These are phyloP conservation scores for Neurospora sp. DNA, from an alignment of 495 filamentous ascomycete genomes.

Conservation along the genomic window DNA sequence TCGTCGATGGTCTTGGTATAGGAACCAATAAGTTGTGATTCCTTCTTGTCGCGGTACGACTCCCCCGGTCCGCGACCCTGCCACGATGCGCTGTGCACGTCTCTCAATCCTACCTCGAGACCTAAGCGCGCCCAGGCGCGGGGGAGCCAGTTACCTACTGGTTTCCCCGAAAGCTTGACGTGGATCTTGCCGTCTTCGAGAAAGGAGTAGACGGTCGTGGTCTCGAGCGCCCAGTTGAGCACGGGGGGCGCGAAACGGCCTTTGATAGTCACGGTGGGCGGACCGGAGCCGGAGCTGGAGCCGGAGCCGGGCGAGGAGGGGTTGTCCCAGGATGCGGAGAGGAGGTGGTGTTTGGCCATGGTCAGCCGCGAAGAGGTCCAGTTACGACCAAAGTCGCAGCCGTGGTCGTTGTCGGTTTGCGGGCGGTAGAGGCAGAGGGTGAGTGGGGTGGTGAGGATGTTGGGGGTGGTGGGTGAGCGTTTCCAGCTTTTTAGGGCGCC, in stretches of 20 bases:
- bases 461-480: conserved; percentile 9
- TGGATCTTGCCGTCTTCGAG: conserved; percentile 25
- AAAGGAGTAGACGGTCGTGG: conserved; percentile 45
- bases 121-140: conserved; percentile 51
- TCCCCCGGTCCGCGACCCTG: conserved; percentile 57
- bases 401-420: conserved; percentile 56
- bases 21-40: too few species aligned
- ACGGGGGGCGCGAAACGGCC: conserved; percentile 48
- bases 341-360: conserved; percentile 35
- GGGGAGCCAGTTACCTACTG: conserved; percentile 34
- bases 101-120: conserved; percentile 36
- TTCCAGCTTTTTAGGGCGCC: conserved; percentile 32
- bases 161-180: conserved; percentile 8
- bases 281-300: background rate
- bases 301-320: conserved; percentile 10
- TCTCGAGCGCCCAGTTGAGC: conserved; percentile 50
- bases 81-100: conserved; percentile 40
- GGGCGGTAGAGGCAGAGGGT: conserved; percentile 41
- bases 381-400: conserved; percentile 33
- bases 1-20: too few species aligned
- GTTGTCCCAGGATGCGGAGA: conserved; percentile 27
- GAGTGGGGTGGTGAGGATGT: conserved; percentile 36
- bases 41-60: conserved; percentile 53
- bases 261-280: conserved; percentile 29
- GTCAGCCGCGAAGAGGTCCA: conserved; percentile 32